Conservation (phyloP, 2,329 filamentous ascomycete genomes). For the Curvularia sp. region DNA sequence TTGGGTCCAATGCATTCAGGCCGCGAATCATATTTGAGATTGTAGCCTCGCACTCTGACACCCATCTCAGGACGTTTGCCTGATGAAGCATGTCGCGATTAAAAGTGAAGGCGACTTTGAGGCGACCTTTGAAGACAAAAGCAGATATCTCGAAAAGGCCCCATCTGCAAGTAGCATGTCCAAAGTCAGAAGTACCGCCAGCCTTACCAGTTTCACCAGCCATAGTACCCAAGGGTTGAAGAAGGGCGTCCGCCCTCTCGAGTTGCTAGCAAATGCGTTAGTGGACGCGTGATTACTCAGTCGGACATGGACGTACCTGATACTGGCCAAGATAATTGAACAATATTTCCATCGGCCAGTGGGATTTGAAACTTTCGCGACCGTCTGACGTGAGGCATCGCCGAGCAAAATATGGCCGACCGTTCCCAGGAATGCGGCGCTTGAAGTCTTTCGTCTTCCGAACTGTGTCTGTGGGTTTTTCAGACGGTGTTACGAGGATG, state of each 20-base stretch:
- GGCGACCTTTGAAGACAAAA: conserved; percentile 55
- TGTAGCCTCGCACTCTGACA: conserved; percentile 48
- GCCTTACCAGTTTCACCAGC: conserved; percentile 56
- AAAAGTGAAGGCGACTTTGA: conserved; percentile 61
- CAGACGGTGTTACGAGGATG: conserved; percentile 44
- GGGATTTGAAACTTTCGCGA: conserved; percentile 41
- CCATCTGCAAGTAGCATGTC: conserved; percentile 54
- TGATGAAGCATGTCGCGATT: conserved; percentile 59
- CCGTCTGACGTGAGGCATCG: conserved; percentile 42
- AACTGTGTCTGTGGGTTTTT: conserved; percentile 57
- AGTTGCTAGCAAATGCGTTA: conserved; percentile 53
- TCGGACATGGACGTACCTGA: conserved; percentile 48
- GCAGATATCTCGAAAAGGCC: conserved; percentile 62
- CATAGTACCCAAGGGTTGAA: conserved; percentile 54
- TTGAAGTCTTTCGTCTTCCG: conserved; percentile 64
- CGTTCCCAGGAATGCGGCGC: conserved; percentile 40
- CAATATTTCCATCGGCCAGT: conserved; percentile 63
- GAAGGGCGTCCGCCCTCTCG: conserved; percentile 55
- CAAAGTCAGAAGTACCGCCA: conserved; percentile 57
- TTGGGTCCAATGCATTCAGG: conserved; percentile 34
- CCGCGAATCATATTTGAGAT: conserved; percentile 43
- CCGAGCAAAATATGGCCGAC: conserved; percentile 57
- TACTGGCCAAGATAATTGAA: conserved; percentile 64
- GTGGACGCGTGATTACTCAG: not conserved
- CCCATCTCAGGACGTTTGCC: conserved; percentile 54